phyloP scores from a whole-genome alignment of 2,329 filamentous ascomycete genomes.

The Eurotiales sp. region DNA sequence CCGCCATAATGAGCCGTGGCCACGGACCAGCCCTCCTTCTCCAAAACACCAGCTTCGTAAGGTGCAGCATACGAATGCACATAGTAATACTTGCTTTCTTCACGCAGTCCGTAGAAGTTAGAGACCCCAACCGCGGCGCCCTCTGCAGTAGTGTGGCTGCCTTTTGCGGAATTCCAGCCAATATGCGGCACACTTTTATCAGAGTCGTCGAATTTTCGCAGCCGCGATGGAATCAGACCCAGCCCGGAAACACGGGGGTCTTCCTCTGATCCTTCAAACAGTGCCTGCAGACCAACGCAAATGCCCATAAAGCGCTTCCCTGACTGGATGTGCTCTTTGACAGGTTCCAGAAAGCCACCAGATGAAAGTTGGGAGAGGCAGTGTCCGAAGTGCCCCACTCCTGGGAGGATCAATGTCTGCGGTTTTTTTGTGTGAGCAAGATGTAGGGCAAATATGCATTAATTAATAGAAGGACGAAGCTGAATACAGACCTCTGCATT shows the following conservation, averaged over 20 bases:
- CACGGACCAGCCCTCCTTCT: constrained; percentile 83
- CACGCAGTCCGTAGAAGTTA: constrained; percentile 72
- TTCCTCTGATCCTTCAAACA: constrained; percentile 84
- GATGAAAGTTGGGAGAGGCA: constrained; percentile 79
- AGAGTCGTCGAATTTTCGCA: constrained; percentile 72
- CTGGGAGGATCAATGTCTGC: constrained; percentile 89
- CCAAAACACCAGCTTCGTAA: constrained; percentile 69
- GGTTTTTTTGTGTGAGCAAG: constrained; percentile 9
- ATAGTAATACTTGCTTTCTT: constrained; percentile 95
- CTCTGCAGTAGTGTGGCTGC: constrained; percentile 37
- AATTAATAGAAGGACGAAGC: too few species aligned
- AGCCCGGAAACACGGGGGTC: constrained; percentile 69
- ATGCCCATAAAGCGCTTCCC: constrained; percentile 99
- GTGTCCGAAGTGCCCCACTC: constrained; percentile 96
- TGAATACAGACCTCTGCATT: constrained; percentile 73
- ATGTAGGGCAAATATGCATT: too few species aligned
- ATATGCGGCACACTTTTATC: constrained; percentile 96
- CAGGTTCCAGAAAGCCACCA: constrained; percentile 78
- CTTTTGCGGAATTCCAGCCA: constrained; percentile 90
- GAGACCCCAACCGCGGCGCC: constrained; percentile 42
- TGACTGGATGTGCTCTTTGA: constrained; percentile 74
- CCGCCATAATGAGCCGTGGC: constrained; percentile 82
- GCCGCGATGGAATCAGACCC: constrained; percentile 65
- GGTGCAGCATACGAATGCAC: constrained; percentile 90
- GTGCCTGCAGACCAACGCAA: constrained; percentile 87